phyloP scores from a whole-genome alignment of 768 basidiomycete genomes.

The Crucibulum laeve region DNA sequence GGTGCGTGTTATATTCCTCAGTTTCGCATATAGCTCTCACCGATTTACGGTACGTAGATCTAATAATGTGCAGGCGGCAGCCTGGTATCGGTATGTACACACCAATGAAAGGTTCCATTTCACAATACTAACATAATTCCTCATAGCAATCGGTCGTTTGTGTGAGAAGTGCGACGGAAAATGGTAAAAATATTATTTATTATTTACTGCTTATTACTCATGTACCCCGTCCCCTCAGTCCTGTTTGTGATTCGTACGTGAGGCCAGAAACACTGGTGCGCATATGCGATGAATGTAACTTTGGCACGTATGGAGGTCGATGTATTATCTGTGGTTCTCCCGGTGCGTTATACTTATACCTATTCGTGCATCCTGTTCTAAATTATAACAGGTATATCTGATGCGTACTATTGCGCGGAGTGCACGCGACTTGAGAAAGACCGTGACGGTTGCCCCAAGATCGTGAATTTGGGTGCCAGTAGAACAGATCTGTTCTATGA shows the following conservation, averaged over 20 bases:
- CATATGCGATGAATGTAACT: constrained; percentile 99
- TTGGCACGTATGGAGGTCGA: constrained; percentile 94
- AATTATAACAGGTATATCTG: constrained; percentile 78
- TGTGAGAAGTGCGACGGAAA: constrained; percentile 99
- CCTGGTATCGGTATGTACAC: constrained; percentile 80
- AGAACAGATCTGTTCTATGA: constrained; percentile 93
- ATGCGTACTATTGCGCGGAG: constrained; percentile 98
- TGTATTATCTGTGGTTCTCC: constrained; percentile 98
- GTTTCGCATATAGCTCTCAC: neutral
- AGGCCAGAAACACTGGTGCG: constrained; percentile 96
- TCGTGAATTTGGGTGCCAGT: constrained; percentile 93
- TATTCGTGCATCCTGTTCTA: neutral
- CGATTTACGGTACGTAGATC: constrained; percentile 48
- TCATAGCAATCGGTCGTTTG: constrained; percentile 87
- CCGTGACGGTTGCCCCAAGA: constrained; percentile 97
- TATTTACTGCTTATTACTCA: neutral
- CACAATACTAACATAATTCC: constrained; percentile 1
- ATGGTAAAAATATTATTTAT: constrained; percentile 62
- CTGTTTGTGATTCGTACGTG: constrained; percentile 98
- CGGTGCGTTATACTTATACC: constrained; percentile 50
- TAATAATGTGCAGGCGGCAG: constrained; percentile 98
- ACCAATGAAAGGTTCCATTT: neutral
- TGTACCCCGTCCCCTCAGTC: constrained; percentile 42
- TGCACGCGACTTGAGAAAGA: constrained; percentile 97
- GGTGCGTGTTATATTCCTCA: constrained; percentile 34